A percentile compares a stretch with the other conserved stretches of the same genome.
phyloP scores from a whole-genome alignment of 2,329 filamentous ascomycete genomes.

The Trichothecium sympodiale region DNA sequence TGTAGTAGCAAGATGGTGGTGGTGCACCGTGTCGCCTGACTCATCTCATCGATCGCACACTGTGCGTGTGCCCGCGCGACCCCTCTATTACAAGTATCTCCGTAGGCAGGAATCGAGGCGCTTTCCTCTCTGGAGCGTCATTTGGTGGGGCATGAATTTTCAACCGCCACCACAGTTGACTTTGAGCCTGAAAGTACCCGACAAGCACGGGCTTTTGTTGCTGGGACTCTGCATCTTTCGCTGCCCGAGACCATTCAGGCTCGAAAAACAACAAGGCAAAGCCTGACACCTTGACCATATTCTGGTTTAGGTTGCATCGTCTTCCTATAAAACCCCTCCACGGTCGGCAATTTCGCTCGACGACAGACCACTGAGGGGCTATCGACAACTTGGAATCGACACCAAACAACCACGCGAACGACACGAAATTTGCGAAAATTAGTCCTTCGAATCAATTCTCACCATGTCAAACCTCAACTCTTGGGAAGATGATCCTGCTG shows the following conservation, averaged over 20 bases:
- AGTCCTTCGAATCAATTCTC: constrained; percentile 1
- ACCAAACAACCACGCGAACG: neutral
- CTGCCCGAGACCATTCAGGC: neutral
- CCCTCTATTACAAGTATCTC: too few relatives aligned
- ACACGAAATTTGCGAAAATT: neutral
- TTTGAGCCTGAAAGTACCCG: neutral
- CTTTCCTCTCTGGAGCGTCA: constrained; percentile 16
- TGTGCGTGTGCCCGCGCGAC: too few relatives aligned
- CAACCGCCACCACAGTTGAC: constrained; percentile 17
- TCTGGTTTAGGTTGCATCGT: too few relatives aligned
- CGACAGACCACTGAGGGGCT: neutral
- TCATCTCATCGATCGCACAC: too few relatives aligned
- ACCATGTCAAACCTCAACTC: constrained; percentile 85
- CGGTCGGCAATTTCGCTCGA: too few relatives aligned
- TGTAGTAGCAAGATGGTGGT: too few relatives aligned
- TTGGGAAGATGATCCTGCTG: constrained; percentile 81
- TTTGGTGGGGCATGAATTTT: constrained; percentile 30
- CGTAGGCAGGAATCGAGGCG: constrained; percentile 7
- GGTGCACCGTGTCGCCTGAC: neutral
- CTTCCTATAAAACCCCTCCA: too few relatives aligned
- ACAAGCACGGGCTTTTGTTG: neutral
- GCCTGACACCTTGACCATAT: too few relatives aligned
- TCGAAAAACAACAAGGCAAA: too few relatives aligned
- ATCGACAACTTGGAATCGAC: neutral
- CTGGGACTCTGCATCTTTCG: neutral